Conservation (phyloP, 164 flowering plant species). For the Echeveria elegans region DNA sequence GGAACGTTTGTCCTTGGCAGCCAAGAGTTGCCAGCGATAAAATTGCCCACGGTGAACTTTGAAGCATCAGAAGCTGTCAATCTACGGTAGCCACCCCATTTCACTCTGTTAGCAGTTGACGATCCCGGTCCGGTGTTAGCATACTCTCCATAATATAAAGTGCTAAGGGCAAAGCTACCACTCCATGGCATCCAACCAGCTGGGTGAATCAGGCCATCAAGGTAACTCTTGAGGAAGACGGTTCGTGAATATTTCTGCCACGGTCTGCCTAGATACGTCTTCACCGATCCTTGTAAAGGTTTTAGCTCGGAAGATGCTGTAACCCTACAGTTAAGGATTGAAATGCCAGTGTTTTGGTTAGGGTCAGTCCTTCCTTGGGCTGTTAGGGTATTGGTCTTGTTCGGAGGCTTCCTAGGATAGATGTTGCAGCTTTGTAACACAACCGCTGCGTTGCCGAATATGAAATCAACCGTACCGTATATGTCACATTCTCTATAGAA, state of each 20-base stretch:
- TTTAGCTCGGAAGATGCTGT: constrained; percentile 34
- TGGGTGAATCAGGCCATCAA: constrained; percentile 30
- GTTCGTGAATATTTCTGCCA: constrained; percentile 48
- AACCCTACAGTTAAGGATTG: constrained; percentile 40
- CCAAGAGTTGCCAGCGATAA: constrained; percentile 38
- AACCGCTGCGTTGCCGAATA: constrained; percentile 61
- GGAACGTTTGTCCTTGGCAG: constrained; percentile 38
- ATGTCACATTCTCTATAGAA: constrained; percentile 55
- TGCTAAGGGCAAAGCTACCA: constrained; percentile 34
- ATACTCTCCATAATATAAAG: constrained; percentile 47
- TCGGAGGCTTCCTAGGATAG: constrained; percentile 35
- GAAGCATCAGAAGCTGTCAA: constrained; percentile 25
- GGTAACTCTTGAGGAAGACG: constrained; percentile 26
- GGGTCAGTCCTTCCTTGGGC: constrained; percentile 46
- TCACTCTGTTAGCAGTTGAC: constrained; percentile 28
- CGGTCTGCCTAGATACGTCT: constrained; percentile 43
- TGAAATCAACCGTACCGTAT: constrained; percentile 57
- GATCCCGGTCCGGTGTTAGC: constrained; percentile 42
- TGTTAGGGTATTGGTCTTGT: constrained; percentile 46
- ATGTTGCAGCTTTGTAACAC: constrained; percentile 55
- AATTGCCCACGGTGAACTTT: constrained; percentile 32
- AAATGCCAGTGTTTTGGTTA: constrained; percentile 58
- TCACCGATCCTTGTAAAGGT: constrained; percentile 26
- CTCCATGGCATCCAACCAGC: constrained; percentile 49
- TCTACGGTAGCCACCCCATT: constrained; percentile 34